Evolutionary conservation across 306 rosid species (phyloP).

Genomic region (Vachellia collinsii): DNA sequence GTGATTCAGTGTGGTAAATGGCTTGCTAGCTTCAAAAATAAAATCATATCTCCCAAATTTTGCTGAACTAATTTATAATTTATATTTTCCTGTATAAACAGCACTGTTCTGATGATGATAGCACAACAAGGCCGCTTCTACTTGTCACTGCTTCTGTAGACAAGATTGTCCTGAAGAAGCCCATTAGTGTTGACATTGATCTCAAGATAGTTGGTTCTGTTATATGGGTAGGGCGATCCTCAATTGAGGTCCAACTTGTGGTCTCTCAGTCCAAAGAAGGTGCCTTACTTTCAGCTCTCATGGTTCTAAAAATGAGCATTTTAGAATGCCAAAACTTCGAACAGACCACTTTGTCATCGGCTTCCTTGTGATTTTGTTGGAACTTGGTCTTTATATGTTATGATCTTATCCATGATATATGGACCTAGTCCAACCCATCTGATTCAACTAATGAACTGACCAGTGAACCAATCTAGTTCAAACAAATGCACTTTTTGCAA

Average conservation of each 20-base stretch:
- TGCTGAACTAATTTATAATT: conserved; percentile 22
- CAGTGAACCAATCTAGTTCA: neutral
- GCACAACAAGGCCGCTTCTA: conserved; percentile 84
- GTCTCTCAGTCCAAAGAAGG: conserved; percentile 71
- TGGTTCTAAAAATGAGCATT: conserved; percentile 25
- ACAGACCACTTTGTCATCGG: neutral
- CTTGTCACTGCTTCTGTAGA: conserved; percentile 94
- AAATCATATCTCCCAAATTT: conserved; percentile 7
- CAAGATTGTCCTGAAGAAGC: conserved; percentile 84
- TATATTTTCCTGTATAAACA: conserved; percentile 40
- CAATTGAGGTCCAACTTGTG: conserved; percentile 86
- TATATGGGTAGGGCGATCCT: conserved; percentile 92
- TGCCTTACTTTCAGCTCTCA: conserved; percentile 31
- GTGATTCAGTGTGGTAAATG: conserved; percentile 1
- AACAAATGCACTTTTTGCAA: neutral
- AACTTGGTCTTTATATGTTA: neutral
- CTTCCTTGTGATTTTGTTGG: neutral
- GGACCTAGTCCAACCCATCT: neutral
- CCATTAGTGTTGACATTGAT: conserved; percentile 80
- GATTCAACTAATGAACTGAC: neutral
- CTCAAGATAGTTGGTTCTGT: conserved; percentile 86
- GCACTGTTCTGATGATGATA: conserved; percentile 87
- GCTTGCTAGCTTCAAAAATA: conserved; percentile 16
- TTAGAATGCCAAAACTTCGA: conserved; percentile 12
- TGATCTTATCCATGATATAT: neutral